These are phyloP conservation scores for Aureobasidium leucospermi DNA, from an alignment of 2,329 filamentous ascomycete species.

Conservation along the genomic window DNA sequence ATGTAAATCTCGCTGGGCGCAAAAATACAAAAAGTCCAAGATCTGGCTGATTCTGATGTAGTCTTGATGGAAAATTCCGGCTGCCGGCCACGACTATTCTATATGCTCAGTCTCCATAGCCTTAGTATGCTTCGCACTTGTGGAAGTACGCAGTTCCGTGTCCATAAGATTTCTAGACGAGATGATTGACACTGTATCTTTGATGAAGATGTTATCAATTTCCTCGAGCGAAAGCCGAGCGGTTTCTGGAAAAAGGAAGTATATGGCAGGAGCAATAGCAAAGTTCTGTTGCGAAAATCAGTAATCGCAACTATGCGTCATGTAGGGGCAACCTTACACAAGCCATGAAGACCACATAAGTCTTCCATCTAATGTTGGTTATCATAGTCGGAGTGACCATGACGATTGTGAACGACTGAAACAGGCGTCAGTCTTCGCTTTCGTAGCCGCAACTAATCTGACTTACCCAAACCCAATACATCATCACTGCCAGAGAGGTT, in stretches of 20 bases:
- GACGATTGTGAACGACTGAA: slow-evolving; percentile 4
- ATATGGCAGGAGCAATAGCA: slow-evolving; percentile 22
- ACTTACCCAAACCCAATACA: slow-evolving; percentile 36
- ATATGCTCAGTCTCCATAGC: neutral
- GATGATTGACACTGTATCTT: neutral
- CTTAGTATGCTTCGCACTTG: neutral
- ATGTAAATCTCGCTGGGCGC: no score
- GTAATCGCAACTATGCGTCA: neutral
- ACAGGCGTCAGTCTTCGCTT: neutral
- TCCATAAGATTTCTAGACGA: neutral
- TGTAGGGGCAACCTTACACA: neutral
- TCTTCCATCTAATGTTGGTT: slow-evolving; percentile 40
- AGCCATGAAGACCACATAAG: slow-evolving; percentile 43
- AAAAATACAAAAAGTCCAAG: no score
- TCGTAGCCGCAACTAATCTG: neutral
- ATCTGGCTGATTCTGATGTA: no score
- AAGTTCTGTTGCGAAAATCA: slow-evolving; percentile 3
- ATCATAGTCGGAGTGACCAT: slow-evolving; percentile 38
- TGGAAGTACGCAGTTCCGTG: neutral
- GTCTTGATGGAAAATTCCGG: no score
- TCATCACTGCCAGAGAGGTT: slow-evolving; percentile 38
- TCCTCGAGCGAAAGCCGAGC: slow-evolving; percentile 33
- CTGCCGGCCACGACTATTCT: no score
- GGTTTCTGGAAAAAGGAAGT: slow-evolving; percentile 37
- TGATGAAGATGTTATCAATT: slow-evolving; percentile 31